Conservation (phyloP, 2,329 filamentous ascomycete genomes). For the Sphaerulina vaccinii region DNA sequence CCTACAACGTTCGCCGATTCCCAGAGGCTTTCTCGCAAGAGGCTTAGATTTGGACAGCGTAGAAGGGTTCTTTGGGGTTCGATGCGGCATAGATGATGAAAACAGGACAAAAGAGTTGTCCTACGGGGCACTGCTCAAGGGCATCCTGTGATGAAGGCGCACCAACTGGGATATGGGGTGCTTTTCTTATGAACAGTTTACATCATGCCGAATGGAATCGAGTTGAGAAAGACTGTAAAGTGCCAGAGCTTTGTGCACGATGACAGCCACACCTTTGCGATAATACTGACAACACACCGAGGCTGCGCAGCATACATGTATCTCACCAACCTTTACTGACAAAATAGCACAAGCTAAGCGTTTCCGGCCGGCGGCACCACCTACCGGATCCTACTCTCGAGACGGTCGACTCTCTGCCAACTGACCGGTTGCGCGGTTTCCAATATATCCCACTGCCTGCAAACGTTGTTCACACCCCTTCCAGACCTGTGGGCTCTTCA, state of each 20-base stretch:
- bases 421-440: no score
- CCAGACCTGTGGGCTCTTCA: no score
- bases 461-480: no score
- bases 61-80: conserved; percentile 1
- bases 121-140: background rate
- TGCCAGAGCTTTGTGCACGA: background rate
- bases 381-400: no score
- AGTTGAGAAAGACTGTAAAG: conserved; percentile 7
- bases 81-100: conserved; percentile 12
- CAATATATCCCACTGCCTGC: no score
- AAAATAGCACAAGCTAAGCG: no score
- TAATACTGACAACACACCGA: background rate
- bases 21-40: conserved; percentile 74
- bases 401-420: no score
- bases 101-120: conserved; percentile 3
- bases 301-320: no score
- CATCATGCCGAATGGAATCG: conserved; percentile 13
- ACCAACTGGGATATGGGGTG: conserved; percentile 4
- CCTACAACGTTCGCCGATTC: conserved; percentile 89
- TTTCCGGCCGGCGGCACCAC: no score
- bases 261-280: background rate
- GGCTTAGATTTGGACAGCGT: conserved; percentile 28
- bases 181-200: conserved; percentile 16
- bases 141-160: conserved; percentile 3
- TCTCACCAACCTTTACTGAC: no score